These are phyloP conservation scores for Fusarium succisae DNA, from an alignment of 2,329 filamentous ascomycete genomes.

Conservation along the genomic window DNA sequence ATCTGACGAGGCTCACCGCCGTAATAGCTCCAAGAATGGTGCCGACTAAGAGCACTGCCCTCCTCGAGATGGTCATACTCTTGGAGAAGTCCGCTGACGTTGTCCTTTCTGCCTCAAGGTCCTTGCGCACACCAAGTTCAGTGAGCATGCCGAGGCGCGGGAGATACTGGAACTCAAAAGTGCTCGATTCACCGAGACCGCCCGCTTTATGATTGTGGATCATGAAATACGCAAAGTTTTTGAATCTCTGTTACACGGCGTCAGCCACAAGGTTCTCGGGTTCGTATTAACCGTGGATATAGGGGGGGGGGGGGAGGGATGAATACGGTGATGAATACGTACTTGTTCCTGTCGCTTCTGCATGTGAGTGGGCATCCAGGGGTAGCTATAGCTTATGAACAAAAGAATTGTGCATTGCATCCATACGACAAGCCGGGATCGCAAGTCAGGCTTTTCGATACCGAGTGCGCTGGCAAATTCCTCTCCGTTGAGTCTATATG, in stretches of 20 bases:
- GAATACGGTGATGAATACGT: constrained; percentile 18
- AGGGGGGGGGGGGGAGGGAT: no score
- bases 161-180: constrained; percentile 77
- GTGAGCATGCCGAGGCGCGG: constrained; percentile 56
- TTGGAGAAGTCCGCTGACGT: constrained; percentile 1
- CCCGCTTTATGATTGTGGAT: constrained; percentile 68
- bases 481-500: constrained; percentile 75
- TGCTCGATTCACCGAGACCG: constrained; percentile 69
- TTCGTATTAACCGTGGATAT: neutral
- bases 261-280: constrained; percentile 9
- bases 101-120: neutral
- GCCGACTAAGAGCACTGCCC: constrained; percentile 35
- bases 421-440: constrained; percentile 68
- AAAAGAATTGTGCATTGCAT: constrained; percentile 75
- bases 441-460: constrained; percentile 63
- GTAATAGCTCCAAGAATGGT: constrained; percentile 22
- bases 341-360: constrained; percentile 50
- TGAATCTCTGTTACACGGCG: constrained; percentile 39
- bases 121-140: constrained; percentile 40
- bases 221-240: constrained; percentile 54
- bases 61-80: neutral
- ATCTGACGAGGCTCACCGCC: constrained; percentile 25
- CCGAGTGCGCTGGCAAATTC: constrained; percentile 68
- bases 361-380: constrained; percentile 47
- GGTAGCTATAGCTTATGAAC: constrained; percentile 58